Evolutionary conservation across 2,329 filamentous ascomycete genomes (phyloP), one percentile per base, ranked within the genome.

Genomic region (Stachybotrys chartarum): DNA sequence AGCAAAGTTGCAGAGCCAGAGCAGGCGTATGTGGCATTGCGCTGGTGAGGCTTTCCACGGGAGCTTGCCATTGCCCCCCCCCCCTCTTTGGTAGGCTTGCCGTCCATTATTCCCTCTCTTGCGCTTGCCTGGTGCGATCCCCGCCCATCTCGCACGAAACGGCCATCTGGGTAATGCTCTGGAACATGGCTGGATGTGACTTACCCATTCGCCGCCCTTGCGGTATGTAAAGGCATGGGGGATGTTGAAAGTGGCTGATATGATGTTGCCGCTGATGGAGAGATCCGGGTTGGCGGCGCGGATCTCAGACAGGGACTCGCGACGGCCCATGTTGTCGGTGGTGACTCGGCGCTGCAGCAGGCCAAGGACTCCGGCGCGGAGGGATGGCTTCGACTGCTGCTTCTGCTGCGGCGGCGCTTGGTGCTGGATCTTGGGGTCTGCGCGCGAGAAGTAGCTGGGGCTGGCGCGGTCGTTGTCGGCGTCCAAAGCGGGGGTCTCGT

Each of bases 171-270:
- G 35, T 39, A n/a, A n/a, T n/a, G n/a, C n/a, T n/a, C n/a, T n/a
- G n/a, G 35, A 39, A 39, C 7, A 39, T 39, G 7, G 35, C n/a
- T n/a, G n/a, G n/a, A n/a, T 39, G 35, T 39, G 35, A 66, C 81
- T 66, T 68, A 86, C 83, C 84, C 84, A 87, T 62, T 85, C 80
- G 55, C 77, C 74, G 16, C 77, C 78, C 62, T 80, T 81, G 61
- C 74, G 77, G 63, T 85, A 85, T 57, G 78, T 78, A 55, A 86
- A 68, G 32, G 80, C 75, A 63, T 86, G 77, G 30, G 84, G 83
- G 58, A 84, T 80, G 58, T 80, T 85, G 62, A 86, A 86, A 17
- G 83, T 85, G 18, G 80, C 83, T 2, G 84, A 86, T 61, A 87
- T 85, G 61, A 86, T 79, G 67, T 83, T 85, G n/a, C 84, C 84